Evolutionary conservation across 192 early-diverging fungal genomes (phyloP).

Genomic region (Coemansia sp.): DNA sequence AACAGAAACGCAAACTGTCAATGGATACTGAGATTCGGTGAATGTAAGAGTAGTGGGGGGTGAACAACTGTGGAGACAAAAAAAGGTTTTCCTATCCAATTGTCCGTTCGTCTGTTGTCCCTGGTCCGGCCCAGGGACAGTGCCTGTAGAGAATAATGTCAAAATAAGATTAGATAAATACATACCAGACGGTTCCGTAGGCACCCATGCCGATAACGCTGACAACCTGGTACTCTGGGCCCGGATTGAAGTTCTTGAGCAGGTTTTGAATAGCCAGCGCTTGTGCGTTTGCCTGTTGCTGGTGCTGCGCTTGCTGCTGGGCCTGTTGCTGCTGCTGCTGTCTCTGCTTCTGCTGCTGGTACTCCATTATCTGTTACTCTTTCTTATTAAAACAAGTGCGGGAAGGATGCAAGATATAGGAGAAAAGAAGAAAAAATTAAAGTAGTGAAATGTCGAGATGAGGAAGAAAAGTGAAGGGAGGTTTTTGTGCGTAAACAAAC

Average conservation of each 20-base stretch:
- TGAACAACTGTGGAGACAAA: not conserved
- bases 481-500: not conserved
- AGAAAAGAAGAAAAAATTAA: constrained; percentile 7
- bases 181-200: constrained; percentile 92
- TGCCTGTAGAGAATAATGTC: not conserved
- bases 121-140: not conserved
- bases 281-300: constrained; percentile 44
- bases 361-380: constrained; percentile 13
- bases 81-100: not conserved
- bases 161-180: constrained; percentile 8
- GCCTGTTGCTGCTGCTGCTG: constrained; percentile 26
- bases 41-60: not conserved
- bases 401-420: constrained; percentile 12
- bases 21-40: too few relatives aligned
- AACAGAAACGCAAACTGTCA: not conserved
- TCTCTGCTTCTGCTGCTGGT: constrained; percentile 22
- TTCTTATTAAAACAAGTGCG: constrained; percentile 6
- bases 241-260: constrained; percentile 69
- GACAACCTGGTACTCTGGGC: constrained; percentile 78
- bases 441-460: constrained; percentile 9
- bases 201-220: constrained; percentile 91
- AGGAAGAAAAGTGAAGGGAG: constrained; percentile 7
- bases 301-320: constrained; percentile 43
- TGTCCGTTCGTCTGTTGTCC: not conserved
- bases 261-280: constrained; percentile 48